Evolutionary conservation across 805 yeast genomes (phyloP).

Genomic region (Myxozyma nipponensis): DNA sequence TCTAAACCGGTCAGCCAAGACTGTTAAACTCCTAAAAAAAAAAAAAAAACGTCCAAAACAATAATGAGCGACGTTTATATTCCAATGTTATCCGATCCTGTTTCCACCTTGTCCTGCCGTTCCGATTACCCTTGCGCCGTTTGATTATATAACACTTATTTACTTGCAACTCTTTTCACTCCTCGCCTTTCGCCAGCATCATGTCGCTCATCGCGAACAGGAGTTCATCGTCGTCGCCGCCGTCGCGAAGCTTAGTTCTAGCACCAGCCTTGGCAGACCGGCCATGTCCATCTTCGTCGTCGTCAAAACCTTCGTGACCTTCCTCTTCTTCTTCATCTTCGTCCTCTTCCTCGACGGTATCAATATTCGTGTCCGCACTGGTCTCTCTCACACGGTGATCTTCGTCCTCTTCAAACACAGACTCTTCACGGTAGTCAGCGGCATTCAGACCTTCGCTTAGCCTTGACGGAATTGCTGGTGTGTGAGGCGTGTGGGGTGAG

Average conservation of each 20-base stretch:
- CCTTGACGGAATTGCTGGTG: slow-evolving; percentile 39
- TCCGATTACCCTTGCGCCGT: neutral
- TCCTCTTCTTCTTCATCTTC: slow-evolving; percentile 6
- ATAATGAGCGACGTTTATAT: too few relatives aligned
- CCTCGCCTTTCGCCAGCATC: slow-evolving; percentile 19
- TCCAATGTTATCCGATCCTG: neutral
- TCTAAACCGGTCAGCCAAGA: too few relatives aligned
- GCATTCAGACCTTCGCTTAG: slow-evolving; percentile 35
- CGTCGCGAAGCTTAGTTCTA: too few relatives aligned
- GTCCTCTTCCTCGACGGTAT: too few relatives aligned
- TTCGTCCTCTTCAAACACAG: slow-evolving; percentile 25
- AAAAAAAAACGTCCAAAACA: too few relatives aligned
- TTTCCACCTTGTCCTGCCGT: neutral
- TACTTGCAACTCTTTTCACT: too few relatives aligned
- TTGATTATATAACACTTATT: too few relatives aligned
- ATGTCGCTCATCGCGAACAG: slow-evolving; percentile 42
- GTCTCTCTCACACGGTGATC: slow-evolving; percentile 4
- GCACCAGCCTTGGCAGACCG: neutral
- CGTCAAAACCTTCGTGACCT: slow-evolving; percentile 10
- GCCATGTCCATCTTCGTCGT: slow-evolving; percentile 8
- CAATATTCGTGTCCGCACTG: too few relatives aligned
- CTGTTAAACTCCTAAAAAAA: neutral
- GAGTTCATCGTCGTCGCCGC: slow-evolving; percentile 39
- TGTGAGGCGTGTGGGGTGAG: slow-evolving; percentile 29
- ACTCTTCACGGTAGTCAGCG: slow-evolving; percentile 22